phyloP scores from a whole-genome alignment of 163 green algal genomes.

The Botryococcus braunii region DNA sequence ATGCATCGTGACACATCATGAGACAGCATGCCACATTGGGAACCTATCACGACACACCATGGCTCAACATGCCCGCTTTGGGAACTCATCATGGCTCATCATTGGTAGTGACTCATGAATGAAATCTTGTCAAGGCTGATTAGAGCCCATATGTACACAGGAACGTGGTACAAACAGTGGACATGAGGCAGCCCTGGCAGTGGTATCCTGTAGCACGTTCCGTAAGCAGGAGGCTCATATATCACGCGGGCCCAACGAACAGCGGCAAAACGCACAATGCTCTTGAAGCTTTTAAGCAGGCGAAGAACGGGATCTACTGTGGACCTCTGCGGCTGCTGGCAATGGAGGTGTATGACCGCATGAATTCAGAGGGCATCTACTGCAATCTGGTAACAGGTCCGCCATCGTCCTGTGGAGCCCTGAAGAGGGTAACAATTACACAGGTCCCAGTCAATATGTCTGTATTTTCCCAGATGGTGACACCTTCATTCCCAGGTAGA shows the following conservation, averaged over 20 bases:
- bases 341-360: conserved; percentile 44
- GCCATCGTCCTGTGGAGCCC: not conserved
- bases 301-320: conserved; percentile 58
- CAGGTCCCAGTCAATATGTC: too few relatives aligned
- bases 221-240: conserved; percentile 64
- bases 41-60: not conserved
- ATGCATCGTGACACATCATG: not conserved
- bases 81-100: not conserved
- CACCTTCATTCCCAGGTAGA: too few relatives aligned
- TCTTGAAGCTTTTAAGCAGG: conserved; percentile 25
- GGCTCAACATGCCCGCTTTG: not conserved
- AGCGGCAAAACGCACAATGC: conserved; percentile 71
- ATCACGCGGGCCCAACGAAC: conserved; percentile 84
- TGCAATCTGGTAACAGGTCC: conserved; percentile 45
- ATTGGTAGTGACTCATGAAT: not conserved
- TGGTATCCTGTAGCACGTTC: conserved; percentile 77
- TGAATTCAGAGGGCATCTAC: conserved; percentile 36
- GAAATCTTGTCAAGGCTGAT: not conserved
- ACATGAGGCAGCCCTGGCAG: conserved; percentile 46
- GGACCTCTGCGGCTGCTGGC: conserved; percentile 42
- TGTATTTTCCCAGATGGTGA: too few relatives aligned
- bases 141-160: conserved; percentile 15
- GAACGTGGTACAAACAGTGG: conserved; percentile 31
- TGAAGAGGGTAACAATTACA: too few relatives aligned
- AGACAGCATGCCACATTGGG: too few relatives aligned